Percentiles rank a stretch among this genome's conserved stretches.
Evolutionary conservation across 805 yeast species (phyloP).

Genomic region (Wickerhamomyces bovis): DNA sequence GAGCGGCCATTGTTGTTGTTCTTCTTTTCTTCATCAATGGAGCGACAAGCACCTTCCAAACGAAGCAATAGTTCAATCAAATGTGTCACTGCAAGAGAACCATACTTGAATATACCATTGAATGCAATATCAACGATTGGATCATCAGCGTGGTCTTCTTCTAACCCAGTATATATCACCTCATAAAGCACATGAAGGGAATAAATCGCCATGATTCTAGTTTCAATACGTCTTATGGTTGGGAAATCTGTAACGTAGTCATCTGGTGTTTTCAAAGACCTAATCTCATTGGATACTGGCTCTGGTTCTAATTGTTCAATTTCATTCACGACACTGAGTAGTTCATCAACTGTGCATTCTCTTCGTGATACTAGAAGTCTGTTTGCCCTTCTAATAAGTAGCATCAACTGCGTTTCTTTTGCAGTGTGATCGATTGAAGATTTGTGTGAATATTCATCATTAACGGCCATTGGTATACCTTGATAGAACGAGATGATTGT

Average conservation of each 20-base stretch:
- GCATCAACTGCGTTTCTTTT: slow-evolving; percentile 3
- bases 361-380: slow-evolving; percentile 3
- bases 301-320: slow-evolving; percentile 16
- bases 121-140: slow-evolving; percentile 7
- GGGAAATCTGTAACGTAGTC: slow-evolving; percentile 2
- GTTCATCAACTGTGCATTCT: slow-evolving; percentile 11
- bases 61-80: slow-evolving; percentile 16
- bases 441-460: slow-evolving; percentile 11
- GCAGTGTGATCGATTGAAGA: neutral
- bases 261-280: slow-evolving; percentile 2
- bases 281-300: slow-evolving; percentile 8
- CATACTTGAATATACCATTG: slow-evolving; percentile 18
- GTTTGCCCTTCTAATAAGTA: slow-evolving; percentile 10
- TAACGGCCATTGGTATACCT: slow-evolving; percentile 20
- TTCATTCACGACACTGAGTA: slow-evolving; percentile 7
- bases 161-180: slow-evolving; percentile 10
- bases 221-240: slow-evolving; percentile 4
- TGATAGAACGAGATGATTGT: slow-evolving; percentile 11
- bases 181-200: slow-evolving; percentile 17
- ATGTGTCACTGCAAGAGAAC: slow-evolving; percentile 16
- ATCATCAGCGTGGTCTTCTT: slow-evolving; percentile 3
- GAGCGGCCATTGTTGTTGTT: neutral
- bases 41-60: slow-evolving; percentile 8
- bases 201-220: slow-evolving; percentile 7
- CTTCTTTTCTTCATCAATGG: slow-evolving; percentile 1